phyloP scores from a whole-genome alignment of 345 rosid genomes.

The Pugionium cornutum region DNA sequence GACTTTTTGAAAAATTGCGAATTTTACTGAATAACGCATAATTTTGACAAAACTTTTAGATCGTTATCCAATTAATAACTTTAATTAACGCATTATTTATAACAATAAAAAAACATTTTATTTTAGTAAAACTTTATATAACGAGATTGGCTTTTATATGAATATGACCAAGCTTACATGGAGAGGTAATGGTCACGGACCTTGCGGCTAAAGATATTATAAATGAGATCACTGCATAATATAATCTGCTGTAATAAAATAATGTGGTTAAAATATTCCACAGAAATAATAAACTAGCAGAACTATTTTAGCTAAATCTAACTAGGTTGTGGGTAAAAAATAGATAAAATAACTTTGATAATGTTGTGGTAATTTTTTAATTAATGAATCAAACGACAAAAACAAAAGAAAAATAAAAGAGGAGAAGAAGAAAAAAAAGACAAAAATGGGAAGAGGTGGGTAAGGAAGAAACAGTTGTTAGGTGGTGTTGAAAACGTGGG shows the following conservation, averaged over 20 bases:
- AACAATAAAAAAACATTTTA: not conserved
- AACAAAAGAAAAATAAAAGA: not conserved
- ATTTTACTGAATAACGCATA: not conserved
- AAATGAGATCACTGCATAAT: not conserved
- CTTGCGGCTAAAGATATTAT: not conserved
- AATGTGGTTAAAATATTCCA: not conserved
- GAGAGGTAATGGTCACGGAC: conserved; percentile 19
- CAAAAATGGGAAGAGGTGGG: conserved; percentile 33
- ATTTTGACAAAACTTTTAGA: not conserved
- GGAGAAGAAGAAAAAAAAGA: not conserved
- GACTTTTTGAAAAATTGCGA: not conserved
- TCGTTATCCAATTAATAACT: not conserved
- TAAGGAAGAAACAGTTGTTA: conserved; percentile 38
- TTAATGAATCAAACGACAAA: not conserved
- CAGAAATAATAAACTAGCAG: not conserved
- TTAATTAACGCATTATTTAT: no score
- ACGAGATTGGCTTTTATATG: not conserved
- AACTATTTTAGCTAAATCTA: not conserved
- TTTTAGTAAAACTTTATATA: not conserved
- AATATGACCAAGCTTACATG: not conserved
- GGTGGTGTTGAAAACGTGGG: conserved; percentile 41
- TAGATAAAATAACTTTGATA: no score
- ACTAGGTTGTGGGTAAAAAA: not conserved
- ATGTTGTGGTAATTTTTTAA: not conserved
- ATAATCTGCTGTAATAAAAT: not conserved